Conservation (phyloP, 768 basidiomycete genomes). For the Mycena polygramma region DNA sequence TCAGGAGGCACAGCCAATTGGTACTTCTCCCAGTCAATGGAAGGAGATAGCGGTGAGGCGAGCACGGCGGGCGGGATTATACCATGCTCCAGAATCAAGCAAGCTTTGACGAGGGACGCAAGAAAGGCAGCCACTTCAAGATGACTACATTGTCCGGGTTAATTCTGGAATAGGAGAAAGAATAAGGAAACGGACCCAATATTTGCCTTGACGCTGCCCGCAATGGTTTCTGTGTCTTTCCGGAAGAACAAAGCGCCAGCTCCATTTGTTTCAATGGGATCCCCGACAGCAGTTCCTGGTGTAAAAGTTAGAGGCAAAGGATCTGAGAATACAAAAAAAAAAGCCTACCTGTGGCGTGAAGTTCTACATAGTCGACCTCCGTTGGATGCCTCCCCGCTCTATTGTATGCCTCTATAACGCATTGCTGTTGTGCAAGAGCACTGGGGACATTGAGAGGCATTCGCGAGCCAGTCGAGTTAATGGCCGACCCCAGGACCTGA, state of each 20-base stretch:
- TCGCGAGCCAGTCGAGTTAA: conserved; percentile 1
- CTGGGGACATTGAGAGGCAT: conserved; percentile 4
- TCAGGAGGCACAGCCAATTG: neutral
- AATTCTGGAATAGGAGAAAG: too few relatives aligned
- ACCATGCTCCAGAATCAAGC: conserved; percentile 42
- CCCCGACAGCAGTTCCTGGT: conserved; percentile 1
- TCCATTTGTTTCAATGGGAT: neutral
- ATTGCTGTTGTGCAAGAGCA: neutral
- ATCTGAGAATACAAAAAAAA: too few relatives aligned
- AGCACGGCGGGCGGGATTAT: conserved; percentile 45
- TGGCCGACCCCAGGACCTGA: conserved; percentile 1
- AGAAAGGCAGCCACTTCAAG: conserved; percentile 12
- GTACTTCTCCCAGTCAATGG: conserved; percentile 44
- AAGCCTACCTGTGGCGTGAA: neutral
- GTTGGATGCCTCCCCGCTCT: neutral
- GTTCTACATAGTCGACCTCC: neutral
- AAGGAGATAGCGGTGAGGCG: conserved; percentile 34
- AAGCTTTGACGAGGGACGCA: conserved; percentile 41
- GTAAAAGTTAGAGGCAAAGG: too few relatives aligned
- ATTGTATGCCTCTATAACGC: neutral
- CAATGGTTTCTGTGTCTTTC: neutral
- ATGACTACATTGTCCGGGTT: neutral
- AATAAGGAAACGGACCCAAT: neutral
- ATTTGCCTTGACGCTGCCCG: neutral
- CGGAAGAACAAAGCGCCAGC: neutral